phyloP scores from a whole-genome alignment of 164 flowering plant species.

The Sedum album region DNA sequence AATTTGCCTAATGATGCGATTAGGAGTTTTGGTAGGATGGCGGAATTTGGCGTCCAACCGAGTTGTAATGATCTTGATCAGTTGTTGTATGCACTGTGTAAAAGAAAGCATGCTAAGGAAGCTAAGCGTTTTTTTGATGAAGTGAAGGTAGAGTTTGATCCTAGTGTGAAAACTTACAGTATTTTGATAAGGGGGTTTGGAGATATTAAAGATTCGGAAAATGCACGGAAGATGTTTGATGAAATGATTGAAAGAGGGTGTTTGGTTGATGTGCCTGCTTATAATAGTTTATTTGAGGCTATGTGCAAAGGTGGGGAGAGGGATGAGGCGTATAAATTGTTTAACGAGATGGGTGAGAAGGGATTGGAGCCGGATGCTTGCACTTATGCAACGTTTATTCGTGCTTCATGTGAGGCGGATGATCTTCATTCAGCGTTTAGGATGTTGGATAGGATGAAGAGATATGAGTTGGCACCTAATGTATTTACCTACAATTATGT shows the following conservation, averaged over 20 bases:
- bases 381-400: background rate
- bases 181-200: background rate
- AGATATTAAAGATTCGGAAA: background rate
- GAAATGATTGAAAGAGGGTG: background rate
- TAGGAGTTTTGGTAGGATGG: constrained; percentile 60
- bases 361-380: background rate
- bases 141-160: background rate
- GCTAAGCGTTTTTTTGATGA: background rate
- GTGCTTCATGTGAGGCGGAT: background rate
- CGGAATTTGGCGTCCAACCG: constrained; percentile 56
- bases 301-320: background rate
- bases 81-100: constrained; percentile 50
- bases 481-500: background rate
- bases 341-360: background rate
- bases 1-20: constrained; percentile 70
- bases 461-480: background rate
- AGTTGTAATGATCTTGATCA: constrained; percentile 48
- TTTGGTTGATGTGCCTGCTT: constrained; percentile 46
- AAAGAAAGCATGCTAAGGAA: constrained; percentile 41
- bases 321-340: background rate
- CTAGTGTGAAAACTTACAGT: background rate
- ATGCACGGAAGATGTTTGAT: background rate
- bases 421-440: background rate
- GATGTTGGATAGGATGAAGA: background rate
- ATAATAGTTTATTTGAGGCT: constrained; percentile 5